phyloP scores from a whole-genome alignment of 495 filamentous ascomycete genomes.

The Amphirosellinia nigrospora region DNA sequence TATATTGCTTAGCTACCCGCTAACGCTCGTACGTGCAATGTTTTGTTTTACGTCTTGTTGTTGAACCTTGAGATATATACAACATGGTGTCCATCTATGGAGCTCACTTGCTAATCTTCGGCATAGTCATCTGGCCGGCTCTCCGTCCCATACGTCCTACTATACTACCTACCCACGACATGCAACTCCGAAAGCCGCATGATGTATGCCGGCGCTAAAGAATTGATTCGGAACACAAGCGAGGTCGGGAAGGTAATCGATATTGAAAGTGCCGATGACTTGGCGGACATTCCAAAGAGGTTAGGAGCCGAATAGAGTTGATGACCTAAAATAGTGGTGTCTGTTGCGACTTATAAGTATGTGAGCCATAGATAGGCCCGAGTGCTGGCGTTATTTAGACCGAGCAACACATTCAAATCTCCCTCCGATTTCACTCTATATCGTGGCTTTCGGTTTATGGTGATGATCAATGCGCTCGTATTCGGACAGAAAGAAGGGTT shows the following conservation, averaged over 20 bases:
- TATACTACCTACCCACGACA: constrained; percentile 91
- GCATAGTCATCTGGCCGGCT: constrained; percentile 52
- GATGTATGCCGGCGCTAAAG: constrained; percentile 94
- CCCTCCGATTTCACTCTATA: not conserved
- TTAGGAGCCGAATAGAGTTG: constrained; percentile 54
- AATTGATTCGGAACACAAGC: constrained; percentile 88
- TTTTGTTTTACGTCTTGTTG: not conserved
- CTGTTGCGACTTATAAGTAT: not conserved
- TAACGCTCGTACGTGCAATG: constrained; percentile 70
- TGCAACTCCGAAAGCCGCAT: constrained; percentile 84
- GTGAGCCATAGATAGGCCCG: not conserved
- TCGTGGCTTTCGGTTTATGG: not conserved
- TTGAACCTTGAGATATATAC: not conserved
- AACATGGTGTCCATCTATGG: not conserved
- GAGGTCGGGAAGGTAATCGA: constrained; percentile 85
- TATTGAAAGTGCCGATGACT: constrained; percentile 74
- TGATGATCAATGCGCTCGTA: not conserved
- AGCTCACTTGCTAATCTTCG: constrained; percentile 11
- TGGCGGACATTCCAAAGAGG: constrained; percentile 74
- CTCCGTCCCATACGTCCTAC: constrained; percentile 79
- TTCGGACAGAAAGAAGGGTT: not conserved
- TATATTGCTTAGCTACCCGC: constrained; percentile 85
- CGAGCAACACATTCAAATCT: not conserved
- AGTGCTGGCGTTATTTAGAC: not conserved
- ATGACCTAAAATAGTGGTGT: not conserved